phyloP scores from a whole-genome alignment of 108 stramenopile species.

The Asterionellopsis glacialis region DNA sequence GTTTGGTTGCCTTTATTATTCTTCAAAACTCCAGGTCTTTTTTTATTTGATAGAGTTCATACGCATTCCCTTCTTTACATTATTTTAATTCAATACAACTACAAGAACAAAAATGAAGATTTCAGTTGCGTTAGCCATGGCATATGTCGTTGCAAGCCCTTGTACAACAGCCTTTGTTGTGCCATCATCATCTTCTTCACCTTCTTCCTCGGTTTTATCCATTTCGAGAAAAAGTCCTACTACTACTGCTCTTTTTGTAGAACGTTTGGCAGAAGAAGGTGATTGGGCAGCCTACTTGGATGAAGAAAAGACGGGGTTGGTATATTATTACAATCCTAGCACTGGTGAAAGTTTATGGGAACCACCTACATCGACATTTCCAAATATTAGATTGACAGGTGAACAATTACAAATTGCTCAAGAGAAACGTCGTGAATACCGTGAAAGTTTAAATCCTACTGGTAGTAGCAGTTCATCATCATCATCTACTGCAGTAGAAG shows the following conservation, averaged over 20 bases:
- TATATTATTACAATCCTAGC: constrained; percentile 70
- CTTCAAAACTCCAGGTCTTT: too few species aligned
- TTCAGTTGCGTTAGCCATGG: too few species aligned
- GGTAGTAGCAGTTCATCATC: constrained; percentile 5
- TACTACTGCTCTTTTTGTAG: constrained; percentile 3
- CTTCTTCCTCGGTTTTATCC: too few species aligned
- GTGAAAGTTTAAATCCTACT: constrained; percentile 13
- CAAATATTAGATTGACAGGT: constrained; percentile 21
- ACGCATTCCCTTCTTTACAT: too few species aligned
- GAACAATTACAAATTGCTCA: constrained; percentile 4
- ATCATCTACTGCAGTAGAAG: constrained; percentile 13
- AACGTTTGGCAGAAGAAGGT: constrained; percentile 59
- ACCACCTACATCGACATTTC: constrained; percentile 70
- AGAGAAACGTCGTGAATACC: constrained; percentile 13
- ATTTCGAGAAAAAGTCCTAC: neutral
- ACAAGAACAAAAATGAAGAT: too few species aligned
- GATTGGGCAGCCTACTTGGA: constrained; percentile 76
- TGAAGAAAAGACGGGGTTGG: constrained; percentile 60
- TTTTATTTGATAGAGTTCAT: too few species aligned
- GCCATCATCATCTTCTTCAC: too few species aligned
- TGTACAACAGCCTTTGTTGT: too few species aligned
- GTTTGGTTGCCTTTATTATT: too few species aligned
- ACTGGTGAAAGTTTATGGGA: constrained; percentile 80
- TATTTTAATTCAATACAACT: too few species aligned
- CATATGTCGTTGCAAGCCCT: too few species aligned